phyloP scores from a whole-genome alignment of 345 rosid genomes.

The Gossypium longicalyx region DNA sequence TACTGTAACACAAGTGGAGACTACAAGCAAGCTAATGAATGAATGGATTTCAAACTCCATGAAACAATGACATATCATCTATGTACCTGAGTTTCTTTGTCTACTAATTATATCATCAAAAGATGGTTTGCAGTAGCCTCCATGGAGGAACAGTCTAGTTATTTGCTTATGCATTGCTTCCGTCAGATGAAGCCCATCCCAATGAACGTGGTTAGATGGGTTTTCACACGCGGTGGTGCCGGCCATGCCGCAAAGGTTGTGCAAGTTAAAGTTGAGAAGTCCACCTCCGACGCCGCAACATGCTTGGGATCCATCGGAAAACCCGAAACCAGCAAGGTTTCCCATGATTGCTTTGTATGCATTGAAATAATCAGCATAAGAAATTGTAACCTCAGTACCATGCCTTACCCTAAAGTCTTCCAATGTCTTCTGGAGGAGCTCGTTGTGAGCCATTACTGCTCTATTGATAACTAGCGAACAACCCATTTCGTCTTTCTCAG shows the following conservation, averaged over 20 bases:
- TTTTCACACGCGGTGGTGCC: conserved; percentile 25
- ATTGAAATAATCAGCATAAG: conserved; percentile 31
- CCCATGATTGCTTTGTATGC: conserved; percentile 9
- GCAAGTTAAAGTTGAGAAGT: conserved; percentile 31
- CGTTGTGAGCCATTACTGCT: conserved; percentile 30
- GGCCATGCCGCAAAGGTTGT: conserved; percentile 29
- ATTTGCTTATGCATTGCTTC: conserved; percentile 31
- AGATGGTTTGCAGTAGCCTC: conserved; percentile 34
- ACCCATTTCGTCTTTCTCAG: conserved; percentile 28
- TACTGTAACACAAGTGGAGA: not conserved
- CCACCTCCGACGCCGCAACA: conserved; percentile 40
- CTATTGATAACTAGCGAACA: conserved; percentile 27
- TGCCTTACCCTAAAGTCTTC: conserved; percentile 9
- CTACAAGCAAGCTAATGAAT: not conserved
- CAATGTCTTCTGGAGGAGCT: conserved; percentile 31
- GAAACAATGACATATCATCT: not conserved
- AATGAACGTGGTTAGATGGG: conserved; percentile 20
- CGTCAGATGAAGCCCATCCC: conserved; percentile 54
- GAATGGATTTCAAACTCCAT: not conserved
- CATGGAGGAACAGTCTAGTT: conserved; percentile 24
- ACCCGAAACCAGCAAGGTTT: conserved; percentile 15
- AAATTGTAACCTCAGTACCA: conserved; percentile 6
- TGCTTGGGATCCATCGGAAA: conserved; percentile 35
- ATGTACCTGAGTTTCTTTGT: not conserved
- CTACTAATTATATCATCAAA: conserved; percentile 19